Percentiles rank a stretch among this genome's conserved stretches.
These are phyloP conservation scores for Pichia sporocuriosa DNA, from an alignment of 805 yeast genomes.

Conservation along the genomic window DNA sequence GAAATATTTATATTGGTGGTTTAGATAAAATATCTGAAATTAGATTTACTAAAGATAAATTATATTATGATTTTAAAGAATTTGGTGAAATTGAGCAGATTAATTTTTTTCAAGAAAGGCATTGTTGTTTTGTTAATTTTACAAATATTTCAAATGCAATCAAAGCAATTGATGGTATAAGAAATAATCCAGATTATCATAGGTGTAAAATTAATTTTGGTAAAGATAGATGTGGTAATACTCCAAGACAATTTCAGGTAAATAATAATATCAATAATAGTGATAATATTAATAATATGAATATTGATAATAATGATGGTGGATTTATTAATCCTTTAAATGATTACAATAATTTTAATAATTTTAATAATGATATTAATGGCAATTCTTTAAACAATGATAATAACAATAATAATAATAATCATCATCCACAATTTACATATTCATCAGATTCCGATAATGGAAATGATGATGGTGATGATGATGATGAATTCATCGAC, in stretches of 20 bases:
- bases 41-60: constrained; percentile 35
- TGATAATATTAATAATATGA: neutral
- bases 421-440: no score
- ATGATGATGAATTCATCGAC: constrained; percentile 13
- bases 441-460: constrained; percentile 15
- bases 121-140: constrained; percentile 88
- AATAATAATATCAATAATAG: constrained; percentile 1
- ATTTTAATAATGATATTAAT: neutral
- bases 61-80: constrained; percentile 66
- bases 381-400: neutral
- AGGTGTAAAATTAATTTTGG: constrained; percentile 83
- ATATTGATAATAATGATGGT: constrained; percentile 1
- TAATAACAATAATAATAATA: neutral
- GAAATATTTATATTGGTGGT: constrained; percentile 84
- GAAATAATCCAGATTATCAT: constrained; percentile 62
- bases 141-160: constrained; percentile 88
- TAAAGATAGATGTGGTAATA: constrained; percentile 91
- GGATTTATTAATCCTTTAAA: constrained; percentile 15
- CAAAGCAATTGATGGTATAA: constrained; percentile 86
- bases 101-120: constrained; percentile 74
- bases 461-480: constrained; percentile 13
- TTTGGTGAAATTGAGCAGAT: constrained; percentile 96
- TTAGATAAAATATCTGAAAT: constrained; percentile 28
- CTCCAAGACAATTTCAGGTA: constrained; percentile 63
- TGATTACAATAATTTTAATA: neutral